phyloP scores from a whole-genome alignment of 2,329 filamentous ascomycete genomes.

The Apiospora phragmitis region DNA sequence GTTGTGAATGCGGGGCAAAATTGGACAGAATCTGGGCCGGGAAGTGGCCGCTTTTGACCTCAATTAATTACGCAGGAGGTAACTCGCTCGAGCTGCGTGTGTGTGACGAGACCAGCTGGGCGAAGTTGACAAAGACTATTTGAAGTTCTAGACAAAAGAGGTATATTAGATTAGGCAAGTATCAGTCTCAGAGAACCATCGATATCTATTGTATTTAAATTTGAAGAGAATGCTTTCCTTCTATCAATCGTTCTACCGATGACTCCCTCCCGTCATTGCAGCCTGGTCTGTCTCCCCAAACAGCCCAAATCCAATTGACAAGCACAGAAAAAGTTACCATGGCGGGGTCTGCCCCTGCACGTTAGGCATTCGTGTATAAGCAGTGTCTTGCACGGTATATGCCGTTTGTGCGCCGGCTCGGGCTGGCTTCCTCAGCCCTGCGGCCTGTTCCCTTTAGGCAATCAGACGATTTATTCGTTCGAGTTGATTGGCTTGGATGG shows the following conservation, averaged over 20 bases:
- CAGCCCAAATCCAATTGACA: background rate
- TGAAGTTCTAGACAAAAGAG: too few relatives aligned
- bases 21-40: constrained; percentile 6
- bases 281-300: background rate
- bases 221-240: background rate
- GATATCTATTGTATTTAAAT: background rate
- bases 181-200: background rate
- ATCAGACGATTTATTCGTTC: background rate
- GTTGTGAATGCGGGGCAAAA: constrained; percentile 7
- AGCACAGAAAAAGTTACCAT: background rate
- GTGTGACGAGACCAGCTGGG: background rate
- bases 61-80: background rate
- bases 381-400: background rate
- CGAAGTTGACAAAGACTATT: too few relatives aligned
- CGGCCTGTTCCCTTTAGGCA: background rate
- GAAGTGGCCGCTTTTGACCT: background rate
- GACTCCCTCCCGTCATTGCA: background rate
- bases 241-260: background rate
- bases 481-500: background rate
- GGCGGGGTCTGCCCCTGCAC: constrained; percentile 4
- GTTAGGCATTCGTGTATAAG: background rate
- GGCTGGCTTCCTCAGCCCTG: background rate
- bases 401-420: background rate
- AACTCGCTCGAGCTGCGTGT: background rate
- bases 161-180: too few relatives aligned